phyloP scores from a whole-genome alignment of 305 asterid species.

The Fraxinus sp. region DNA sequence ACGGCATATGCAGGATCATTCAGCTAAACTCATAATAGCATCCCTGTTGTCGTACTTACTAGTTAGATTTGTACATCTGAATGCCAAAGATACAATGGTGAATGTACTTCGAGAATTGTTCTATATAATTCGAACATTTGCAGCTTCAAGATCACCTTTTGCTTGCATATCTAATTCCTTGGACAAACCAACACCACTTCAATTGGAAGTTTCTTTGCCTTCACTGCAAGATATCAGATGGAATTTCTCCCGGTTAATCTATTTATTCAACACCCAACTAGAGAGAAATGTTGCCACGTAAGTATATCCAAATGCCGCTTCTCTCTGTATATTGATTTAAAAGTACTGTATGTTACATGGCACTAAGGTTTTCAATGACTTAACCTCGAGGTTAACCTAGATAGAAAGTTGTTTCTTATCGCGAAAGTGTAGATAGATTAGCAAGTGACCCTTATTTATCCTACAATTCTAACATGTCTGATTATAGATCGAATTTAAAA shows the following conservation, averaged over 20 bases:
- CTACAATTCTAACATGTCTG: not conserved
- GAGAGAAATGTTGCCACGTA: constrained; percentile 95
- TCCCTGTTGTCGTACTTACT: constrained; percentile 49
- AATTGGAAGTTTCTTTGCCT: constrained; percentile 79
- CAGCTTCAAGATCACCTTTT: constrained; percentile 58
- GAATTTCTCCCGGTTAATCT: constrained; percentile 71
- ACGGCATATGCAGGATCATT: constrained; percentile 52
- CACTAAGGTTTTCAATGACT: not conserved
- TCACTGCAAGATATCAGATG: constrained; percentile 72
- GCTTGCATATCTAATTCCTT: constrained; percentile 81
- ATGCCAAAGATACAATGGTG: constrained; percentile 35
- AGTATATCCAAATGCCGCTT: constrained; percentile 37
- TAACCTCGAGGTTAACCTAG: not conserved
- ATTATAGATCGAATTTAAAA: constrained; percentile 2
- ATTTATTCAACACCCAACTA: constrained; percentile 86
- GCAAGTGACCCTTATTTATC: constrained; percentile 4
- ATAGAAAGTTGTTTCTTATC: constrained; percentile 1
- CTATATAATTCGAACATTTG: constrained; percentile 42
- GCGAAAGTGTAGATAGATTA: not conserved
- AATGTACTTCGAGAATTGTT: constrained; percentile 43
- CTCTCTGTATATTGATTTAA: constrained; percentile 10
- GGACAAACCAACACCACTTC: constrained; percentile 88
- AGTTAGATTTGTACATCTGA: constrained; percentile 43
- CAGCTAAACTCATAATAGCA: constrained; percentile 49
- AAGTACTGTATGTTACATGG: constrained; percentile 16